These are phyloP conservation scores for Saturnispora galanensis DNA, from an alignment of 805 yeast genomes.

Conservation along the genomic window DNA sequence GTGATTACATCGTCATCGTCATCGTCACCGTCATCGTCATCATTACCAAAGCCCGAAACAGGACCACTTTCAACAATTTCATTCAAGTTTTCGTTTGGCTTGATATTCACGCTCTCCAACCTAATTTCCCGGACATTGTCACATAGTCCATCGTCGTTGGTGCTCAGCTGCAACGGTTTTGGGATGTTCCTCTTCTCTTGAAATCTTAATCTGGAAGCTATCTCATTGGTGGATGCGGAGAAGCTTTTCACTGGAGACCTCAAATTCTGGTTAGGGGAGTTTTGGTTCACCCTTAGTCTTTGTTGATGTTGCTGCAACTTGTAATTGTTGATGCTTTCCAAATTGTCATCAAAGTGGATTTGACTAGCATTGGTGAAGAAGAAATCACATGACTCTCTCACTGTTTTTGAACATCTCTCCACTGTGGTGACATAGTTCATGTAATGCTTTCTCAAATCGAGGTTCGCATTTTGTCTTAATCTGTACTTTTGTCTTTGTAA, in stretches of 20 bases:
- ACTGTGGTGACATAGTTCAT: conserved; percentile 5
- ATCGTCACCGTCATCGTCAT: not conserved
- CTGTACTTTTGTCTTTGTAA: conserved; percentile 6
- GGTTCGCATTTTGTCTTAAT: conserved; percentile 8
- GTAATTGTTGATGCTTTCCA: conserved; percentile 3
- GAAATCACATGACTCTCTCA: conserved; percentile 5
- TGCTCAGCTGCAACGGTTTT: not conserved
- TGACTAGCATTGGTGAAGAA: conserved; percentile 9
- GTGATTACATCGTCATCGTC: not conserved
- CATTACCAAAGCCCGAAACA: too few species aligned
- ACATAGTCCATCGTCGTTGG: not conserved
- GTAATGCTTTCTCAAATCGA: conserved; percentile 3
- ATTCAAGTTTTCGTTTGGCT: too few species aligned
- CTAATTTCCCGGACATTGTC: not conserved
- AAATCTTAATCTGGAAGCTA: not conserved
- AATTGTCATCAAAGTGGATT: conserved; percentile 6
- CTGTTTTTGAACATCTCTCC: not conserved
- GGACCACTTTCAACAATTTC: too few species aligned
- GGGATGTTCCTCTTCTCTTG: not conserved
- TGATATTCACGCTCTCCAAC: too few species aligned
- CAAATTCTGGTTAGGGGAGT: conserved; percentile 1
- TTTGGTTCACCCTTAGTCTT: conserved; percentile 5
- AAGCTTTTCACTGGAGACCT: not conserved
- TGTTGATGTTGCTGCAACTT: conserved; percentile 8
- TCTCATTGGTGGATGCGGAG: not conserved